Percentiles rank a stretch among this genome's conserved stretches.
phyloP scores from a whole-genome alignment of 495 filamentous ascomycete species.

The Penicillium soppii region DNA sequence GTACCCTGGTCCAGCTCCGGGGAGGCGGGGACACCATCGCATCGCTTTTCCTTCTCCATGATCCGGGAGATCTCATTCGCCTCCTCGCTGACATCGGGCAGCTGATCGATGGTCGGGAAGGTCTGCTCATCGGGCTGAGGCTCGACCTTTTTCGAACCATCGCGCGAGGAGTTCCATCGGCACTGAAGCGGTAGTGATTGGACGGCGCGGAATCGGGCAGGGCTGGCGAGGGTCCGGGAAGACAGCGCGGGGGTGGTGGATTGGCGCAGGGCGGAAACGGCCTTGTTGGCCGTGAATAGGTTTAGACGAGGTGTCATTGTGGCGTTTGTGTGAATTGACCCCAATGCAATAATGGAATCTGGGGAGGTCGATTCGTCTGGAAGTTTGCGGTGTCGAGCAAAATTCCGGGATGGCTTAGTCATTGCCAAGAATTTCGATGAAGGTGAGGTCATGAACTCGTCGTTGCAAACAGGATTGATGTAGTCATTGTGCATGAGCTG shows the following conservation, averaged over 20 bases:
- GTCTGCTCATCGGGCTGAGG: conserved; percentile 35
- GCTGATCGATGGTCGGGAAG: conserved; percentile 53
- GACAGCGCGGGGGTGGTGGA: conserved; percentile 21
- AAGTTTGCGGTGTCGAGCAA: conserved; percentile 17
- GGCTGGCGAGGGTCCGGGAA: conserved; percentile 25
- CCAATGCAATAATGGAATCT: conserved; percentile 5
- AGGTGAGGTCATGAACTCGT: conserved; percentile 8
- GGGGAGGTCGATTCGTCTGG: conserved; percentile 11
- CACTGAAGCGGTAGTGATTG: conserved; percentile 23
- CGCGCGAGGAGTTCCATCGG: conserved; percentile 42
- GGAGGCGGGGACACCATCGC: conserved; percentile 44
- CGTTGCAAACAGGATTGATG: conserved; percentile 1
- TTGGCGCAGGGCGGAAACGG: conserved; percentile 33
- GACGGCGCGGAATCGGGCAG: conserved; percentile 22
- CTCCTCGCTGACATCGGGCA: conserved; percentile 64
- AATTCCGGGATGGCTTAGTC: conserved; percentile 19
- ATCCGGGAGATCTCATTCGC: conserved; percentile 57
- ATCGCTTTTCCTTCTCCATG: conserved; percentile 43
- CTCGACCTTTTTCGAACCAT: conserved; percentile 40
- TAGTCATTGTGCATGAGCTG: not conserved
- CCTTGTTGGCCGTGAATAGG: conserved; percentile 37
- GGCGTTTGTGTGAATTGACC: conserved; percentile 9
- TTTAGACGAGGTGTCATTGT: conserved; percentile 41
- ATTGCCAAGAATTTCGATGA: conserved; percentile 8
- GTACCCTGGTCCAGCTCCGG: conserved; percentile 67